Base-by-base conservation (phyloP, 345 rosid species). In the Cardamine occulta region DNA sequence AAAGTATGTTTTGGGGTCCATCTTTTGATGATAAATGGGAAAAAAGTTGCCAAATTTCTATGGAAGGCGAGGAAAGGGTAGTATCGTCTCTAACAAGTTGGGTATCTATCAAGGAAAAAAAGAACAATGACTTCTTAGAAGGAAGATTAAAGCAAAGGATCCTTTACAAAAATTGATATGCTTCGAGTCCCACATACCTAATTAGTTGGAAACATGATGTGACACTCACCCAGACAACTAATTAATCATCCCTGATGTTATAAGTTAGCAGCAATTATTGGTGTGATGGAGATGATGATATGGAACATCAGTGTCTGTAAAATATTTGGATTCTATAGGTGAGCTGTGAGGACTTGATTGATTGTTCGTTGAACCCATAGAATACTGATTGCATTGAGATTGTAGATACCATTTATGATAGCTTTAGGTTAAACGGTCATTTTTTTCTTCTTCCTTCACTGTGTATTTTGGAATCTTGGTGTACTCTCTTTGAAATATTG, bases 1-100 rank as follows among this genome's bases (percentile, higher is more conserved):
- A 78, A 72, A 44, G 64, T 71, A 64, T 71, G 70, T 57, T 51
- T 56, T 64, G 86, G 89, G 84, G 77, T 89, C 92, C 88, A 83
- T 80, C 49, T 70, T 78, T 72, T 78, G 77, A 65, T 72, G 73
- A 54, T 67, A 74, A 79, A 74, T 62, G 29, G 61, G 60, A 29
- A 63, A 57, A 79, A 78, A 77, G 79, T 45, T 68, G 59, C 34
- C 68, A 63, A 18, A 21, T 74, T 74, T 74, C 82, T 69, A 62
- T 74, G 66, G 72, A 55, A 70, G 82, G 79, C 76, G 63, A 74
- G 63, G 52, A 62, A 77, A 66, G 71, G 73, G 54, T 78, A 63
- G 82, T 78, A 79, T 75, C 82, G 82, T 85, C 77, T 76, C 65
- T 54, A 73, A 44, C 75, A 81, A 79, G 88, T 82, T 87, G 23